A percentile compares a stretch with the other conserved stretches of the same genome.
Conservation (phyloP, 495 filamentous ascomycete genomes). For the Parachaetomium inaequale region DNA sequence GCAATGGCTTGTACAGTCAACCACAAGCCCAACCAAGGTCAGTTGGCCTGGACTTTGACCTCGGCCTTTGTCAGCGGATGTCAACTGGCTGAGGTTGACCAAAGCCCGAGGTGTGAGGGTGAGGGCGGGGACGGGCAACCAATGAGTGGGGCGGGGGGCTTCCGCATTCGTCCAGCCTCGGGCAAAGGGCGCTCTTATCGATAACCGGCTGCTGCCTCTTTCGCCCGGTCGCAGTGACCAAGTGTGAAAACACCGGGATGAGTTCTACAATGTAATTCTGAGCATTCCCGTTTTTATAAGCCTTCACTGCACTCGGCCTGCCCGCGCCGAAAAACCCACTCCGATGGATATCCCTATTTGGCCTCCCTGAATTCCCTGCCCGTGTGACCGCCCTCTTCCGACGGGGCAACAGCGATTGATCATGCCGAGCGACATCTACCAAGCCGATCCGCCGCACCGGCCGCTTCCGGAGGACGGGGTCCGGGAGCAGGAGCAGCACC, state of each 20-base stretch:
- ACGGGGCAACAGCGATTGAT: slow-evolving; percentile 4
- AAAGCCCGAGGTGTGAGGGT: not conserved
- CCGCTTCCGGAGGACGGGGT: slow-evolving; percentile 1
- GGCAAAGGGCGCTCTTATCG: slow-evolving; percentile 27
- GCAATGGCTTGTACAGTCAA: not conserved
- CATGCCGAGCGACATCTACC: slow-evolving; percentile 32
- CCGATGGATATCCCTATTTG: slow-evolving; percentile 23
- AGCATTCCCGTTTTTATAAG: slow-evolving; percentile 33
- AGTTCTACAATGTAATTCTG: slow-evolving; percentile 42
- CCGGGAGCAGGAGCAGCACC: slow-evolving; percentile 6
- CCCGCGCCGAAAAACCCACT: slow-evolving; percentile 18
- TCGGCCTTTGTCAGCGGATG: slow-evolving; percentile 1
- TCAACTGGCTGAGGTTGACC: not conserved
- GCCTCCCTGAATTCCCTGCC: slow-evolving; percentile 15
- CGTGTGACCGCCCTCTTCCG: not conserved
- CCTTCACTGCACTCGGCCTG: slow-evolving; percentile 18
- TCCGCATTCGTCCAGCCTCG: slow-evolving; percentile 16
- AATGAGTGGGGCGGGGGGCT: not conserved
- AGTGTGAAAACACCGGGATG: slow-evolving; percentile 27
- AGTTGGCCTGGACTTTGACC: not conserved
- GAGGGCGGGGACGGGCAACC: not conserved
- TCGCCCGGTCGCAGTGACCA: slow-evolving; percentile 14
- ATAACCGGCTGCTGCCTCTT: slow-evolving; percentile 15
- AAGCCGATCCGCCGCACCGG: slow-evolving; percentile 28
- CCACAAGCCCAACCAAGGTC: not conserved